Conservation (phyloP, 129 eudicot species). For the Silybum marianum region DNA sequence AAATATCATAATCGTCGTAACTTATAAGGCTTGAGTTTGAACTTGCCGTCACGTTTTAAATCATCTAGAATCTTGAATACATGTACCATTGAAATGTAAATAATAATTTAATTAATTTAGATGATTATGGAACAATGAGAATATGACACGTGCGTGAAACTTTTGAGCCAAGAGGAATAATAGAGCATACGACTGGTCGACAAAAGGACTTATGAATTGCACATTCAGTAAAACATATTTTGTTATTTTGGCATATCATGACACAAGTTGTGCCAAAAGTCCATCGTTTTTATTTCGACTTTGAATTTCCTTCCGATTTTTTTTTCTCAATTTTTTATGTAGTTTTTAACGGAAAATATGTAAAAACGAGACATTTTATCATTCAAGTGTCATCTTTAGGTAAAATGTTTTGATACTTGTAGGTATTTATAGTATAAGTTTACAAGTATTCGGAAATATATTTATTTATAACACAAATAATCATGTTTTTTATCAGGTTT, state of each 20-base stretch:
- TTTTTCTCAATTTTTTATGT: not conserved
- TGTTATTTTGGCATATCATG: not conserved
- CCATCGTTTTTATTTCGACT: not conserved
- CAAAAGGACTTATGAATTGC: not conserved
- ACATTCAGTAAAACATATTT: not conserved
- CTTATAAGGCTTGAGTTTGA: no score
- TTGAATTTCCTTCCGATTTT: not conserved
- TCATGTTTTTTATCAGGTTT: not conserved
- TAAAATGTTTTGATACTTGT: no score
- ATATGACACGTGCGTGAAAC: not conserved
- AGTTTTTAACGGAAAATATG: not conserved
- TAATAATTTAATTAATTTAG: not conserved
- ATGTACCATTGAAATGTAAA: not conserved
- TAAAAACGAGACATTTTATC: not conserved
- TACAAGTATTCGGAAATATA: not conserved
- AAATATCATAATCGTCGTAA: no score
- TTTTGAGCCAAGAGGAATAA: not conserved
- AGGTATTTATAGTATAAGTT: not conserved
- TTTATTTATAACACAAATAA: not conserved
- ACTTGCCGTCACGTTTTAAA: no score
- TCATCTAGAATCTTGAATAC: not conserved
- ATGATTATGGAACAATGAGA: not conserved
- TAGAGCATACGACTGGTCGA: not conserved
- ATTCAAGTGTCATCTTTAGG: not conserved
- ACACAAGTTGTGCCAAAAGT: not conserved